phyloP scores from a whole-genome alignment of 441 rosid species.

The Viola pubescens region DNA sequence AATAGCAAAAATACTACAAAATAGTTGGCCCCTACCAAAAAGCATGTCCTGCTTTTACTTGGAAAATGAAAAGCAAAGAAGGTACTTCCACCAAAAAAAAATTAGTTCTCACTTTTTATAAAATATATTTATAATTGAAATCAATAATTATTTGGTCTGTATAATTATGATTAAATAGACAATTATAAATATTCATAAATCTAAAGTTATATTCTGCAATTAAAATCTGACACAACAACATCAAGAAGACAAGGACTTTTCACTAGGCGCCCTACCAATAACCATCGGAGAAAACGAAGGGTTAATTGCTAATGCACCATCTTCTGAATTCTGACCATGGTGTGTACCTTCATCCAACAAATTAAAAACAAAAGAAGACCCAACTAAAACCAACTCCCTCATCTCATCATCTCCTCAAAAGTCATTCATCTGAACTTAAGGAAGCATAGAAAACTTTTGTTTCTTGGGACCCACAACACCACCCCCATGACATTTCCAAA shows the following conservation, averaged over 20 bases:
- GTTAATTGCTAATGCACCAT: not conserved
- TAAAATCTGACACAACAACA: constrained; percentile 18
- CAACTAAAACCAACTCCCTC: constrained; percentile 8
- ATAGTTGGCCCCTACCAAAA: too few species aligned
- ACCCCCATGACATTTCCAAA: too few species aligned
- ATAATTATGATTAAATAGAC: too few species aligned
- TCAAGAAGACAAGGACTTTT: constrained; percentile 35
- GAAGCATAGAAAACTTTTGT: constrained; percentile 7
- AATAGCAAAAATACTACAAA: too few species aligned
- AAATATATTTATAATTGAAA: too few species aligned
- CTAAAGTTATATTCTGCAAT: too few species aligned
- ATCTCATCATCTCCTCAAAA: constrained; percentile 17
- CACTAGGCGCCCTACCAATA: constrained; percentile 25
- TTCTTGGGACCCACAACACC: too few species aligned
- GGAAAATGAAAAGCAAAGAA: constrained; percentile 15
- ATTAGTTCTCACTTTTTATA: too few species aligned
- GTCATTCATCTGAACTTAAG: constrained; percentile 23
- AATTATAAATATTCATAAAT: too few species aligned
- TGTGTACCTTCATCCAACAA: constrained; percentile 2
- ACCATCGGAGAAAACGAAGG: constrained; percentile 1
- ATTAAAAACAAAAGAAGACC: constrained; percentile 21
- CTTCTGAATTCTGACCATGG: constrained; percentile 9
- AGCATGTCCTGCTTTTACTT: too few species aligned
- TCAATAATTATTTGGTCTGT: too few species aligned
- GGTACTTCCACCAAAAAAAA: too few species aligned